phyloP scores from a whole-genome alignment of 306 rosid species.

The Quercus variabilis region DNA sequence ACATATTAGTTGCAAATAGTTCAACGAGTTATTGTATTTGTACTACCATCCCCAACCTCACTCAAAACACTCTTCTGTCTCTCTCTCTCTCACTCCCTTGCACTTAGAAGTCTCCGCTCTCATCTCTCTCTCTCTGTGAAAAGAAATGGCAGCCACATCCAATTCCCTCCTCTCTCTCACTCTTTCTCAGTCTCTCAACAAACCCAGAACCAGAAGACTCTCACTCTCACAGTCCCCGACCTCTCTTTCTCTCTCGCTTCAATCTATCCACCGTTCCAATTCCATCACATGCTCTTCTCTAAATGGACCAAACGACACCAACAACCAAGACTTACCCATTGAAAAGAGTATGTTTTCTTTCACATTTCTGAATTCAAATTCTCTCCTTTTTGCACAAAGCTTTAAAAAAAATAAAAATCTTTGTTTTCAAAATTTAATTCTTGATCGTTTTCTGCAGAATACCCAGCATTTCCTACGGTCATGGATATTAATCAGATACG shows the following conservation, averaged over 20 bases:
- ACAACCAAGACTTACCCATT: conserved; percentile 30
- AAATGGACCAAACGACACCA: conserved; percentile 5
- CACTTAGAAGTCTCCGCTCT: not conserved
- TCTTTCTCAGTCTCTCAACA: conserved; percentile 19
- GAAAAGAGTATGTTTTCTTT: conserved; percentile 27
- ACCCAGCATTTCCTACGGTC: conserved; percentile 77
- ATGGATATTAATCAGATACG: conserved; percentile 85
- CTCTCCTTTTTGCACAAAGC: not conserved
- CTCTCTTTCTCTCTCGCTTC: conserved; percentile 8
- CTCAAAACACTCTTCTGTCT: not conserved
- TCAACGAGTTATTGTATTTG: not conserved
- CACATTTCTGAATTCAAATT: not conserved
- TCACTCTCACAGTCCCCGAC: conserved; percentile 1
- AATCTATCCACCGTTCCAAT: conserved; percentile 9
- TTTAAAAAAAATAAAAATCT: not conserved
- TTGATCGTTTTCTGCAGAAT: conserved; percentile 39
- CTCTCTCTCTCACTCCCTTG: not conserved
- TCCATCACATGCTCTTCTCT: conserved; percentile 11
- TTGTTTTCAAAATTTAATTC: not conserved
- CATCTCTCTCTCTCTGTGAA: not conserved
- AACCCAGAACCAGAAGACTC: conserved; percentile 2
- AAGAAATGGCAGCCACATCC: conserved; percentile 27
- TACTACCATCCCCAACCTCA: not conserved
- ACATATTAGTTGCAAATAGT: not conserved
- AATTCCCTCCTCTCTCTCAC: conserved; percentile 19